Conservation (phyloP, 805 yeast genomes). For the Pichia scutulata region DNA sequence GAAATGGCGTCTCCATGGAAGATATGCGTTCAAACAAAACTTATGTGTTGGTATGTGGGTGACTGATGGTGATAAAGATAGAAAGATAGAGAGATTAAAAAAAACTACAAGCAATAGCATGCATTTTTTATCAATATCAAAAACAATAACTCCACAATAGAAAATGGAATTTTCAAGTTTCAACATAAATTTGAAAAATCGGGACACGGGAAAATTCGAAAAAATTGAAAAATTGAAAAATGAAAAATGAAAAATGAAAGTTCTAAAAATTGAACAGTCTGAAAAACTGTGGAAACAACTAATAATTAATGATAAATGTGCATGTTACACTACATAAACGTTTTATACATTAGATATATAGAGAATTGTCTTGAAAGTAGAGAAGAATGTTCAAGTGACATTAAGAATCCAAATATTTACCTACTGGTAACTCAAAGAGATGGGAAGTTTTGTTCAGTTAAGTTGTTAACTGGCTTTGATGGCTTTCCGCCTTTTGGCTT, state of each 20-base stretch:
- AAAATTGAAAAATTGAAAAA: too few species aligned
- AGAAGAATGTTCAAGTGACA: background rate
- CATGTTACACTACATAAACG: background rate
- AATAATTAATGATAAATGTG: background rate
- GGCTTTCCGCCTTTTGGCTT: slow-evolving; percentile 14
- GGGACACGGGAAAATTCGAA: background rate
- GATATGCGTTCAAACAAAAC: background rate
- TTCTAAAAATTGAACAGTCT: too few species aligned
- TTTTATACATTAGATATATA: background rate
- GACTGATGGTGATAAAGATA: background rate
- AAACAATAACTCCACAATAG: background rate
- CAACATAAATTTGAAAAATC: background rate
- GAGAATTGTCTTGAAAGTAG: background rate
- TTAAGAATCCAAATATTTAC: background rate
- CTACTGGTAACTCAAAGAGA: slow-evolving; percentile 39
- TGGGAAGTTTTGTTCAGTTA: slow-evolving; percentile 60
- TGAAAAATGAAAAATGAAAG: too few species aligned
- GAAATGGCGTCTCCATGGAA: background rate
- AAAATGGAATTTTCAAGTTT: background rate
- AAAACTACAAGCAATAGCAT: background rate
- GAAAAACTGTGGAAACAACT: background rate
- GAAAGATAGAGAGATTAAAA: background rate
- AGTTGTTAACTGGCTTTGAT: slow-evolving; percentile 23
- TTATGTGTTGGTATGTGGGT: background rate
- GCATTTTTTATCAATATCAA: background rate